Evolutionary conservation across 2,329 filamentous ascomycete species (phyloP), one percentile per base, ranked within the genome.

Genomic region (Pyricularia pennisetigena): DNA sequence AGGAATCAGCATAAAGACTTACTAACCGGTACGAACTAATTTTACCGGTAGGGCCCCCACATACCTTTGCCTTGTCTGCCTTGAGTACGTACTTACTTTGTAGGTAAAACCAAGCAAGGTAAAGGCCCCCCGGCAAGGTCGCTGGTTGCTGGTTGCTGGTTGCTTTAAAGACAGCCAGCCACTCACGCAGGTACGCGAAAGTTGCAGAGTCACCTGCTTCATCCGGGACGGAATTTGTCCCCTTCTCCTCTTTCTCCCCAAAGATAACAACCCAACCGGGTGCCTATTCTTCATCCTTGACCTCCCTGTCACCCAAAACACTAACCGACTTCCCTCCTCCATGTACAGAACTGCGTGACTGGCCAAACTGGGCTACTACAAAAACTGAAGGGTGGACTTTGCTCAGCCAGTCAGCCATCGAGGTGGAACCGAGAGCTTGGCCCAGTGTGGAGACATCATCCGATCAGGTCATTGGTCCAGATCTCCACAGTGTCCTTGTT

Each of bases 131-230:
- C 41, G n/a, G 41, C 41, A 20, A n/a, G 41, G 41, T 49, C 20
- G 41, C 41, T 49, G 7, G 32, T n/a, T n/a, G n/a, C n/a, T n/a
- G n/a, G n/a, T n/a, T n/a, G n/a, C n/a, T n/a, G n/a, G n/a, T n/a
- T 49, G 41, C 41, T 49, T 49, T 49, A 49, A n/a, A 61, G 9
- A 26, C n/a, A 62, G 26, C 64, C 23, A 23, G 65, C 28, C 20
- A 29, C 24, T 54, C 65, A 66, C 65, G 65, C 65, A 66, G 65
- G 65, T 57, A 66, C 65, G 65, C 65, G 32, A 20, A 24, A 2
- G 49, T n/a, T 28, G 30, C 16, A 29, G 30, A 64, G 65, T 66
- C 65, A 66, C 65, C 65, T 66, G 65, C 65, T 12, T 28, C 3
- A 9, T 28, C 59, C n/a, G 65, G 20, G 41, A 49, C 41, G 41